Evolutionary conservation across 1,284 basidiomycete species (phyloP).

Genomic region (Ustilago xerochloae): DNA sequence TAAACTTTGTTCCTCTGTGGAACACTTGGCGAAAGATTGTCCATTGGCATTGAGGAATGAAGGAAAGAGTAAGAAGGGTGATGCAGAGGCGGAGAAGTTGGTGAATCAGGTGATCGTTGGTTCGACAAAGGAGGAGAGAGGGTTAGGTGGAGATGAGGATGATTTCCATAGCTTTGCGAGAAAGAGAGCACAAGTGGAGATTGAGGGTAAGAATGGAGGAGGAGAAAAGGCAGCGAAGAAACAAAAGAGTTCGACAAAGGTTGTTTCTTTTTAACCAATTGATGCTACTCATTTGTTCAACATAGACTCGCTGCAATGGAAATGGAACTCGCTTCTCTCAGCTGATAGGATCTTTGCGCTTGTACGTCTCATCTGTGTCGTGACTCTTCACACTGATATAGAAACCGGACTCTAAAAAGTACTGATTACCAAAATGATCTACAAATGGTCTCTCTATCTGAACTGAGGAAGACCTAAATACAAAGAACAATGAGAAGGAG

Average conservation of each 20-base stretch:
- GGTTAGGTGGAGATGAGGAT: conserved; percentile 87
- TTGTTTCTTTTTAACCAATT: conserved; percentile 31
- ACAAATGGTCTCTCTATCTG: not conserved
- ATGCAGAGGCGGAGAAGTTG: conserved; percentile 22
- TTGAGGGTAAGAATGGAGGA: conserved; percentile 13
- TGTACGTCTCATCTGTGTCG: not conserved
- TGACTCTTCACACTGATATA: not conserved
- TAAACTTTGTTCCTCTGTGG: conserved; percentile 84
- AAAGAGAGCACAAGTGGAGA: conserved; percentile 74
- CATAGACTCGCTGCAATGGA: not conserved
- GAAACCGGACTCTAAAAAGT: not conserved
- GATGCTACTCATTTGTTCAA: not conserved
- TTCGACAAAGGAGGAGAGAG: conserved; percentile 69
- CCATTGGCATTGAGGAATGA: conserved; percentile 73
- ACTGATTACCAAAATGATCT: not conserved
- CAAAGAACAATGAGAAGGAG: not conserved
- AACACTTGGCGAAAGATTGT: conserved; percentile 88
- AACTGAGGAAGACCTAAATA: conserved; percentile 3
- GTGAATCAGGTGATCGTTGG: conserved; percentile 34
- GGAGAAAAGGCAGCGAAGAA: conserved; percentile 11
- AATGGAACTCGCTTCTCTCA: not conserved
- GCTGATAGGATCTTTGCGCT: not conserved
- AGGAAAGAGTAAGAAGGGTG: conserved; percentile 22
- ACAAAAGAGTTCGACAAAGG: conserved; percentile 23
- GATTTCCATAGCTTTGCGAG: conserved; percentile 86